Evolutionary conservation across 2,329 filamentous ascomycete genomes (phyloP).

Genomic region (Penicillium hesseltinei): DNA sequence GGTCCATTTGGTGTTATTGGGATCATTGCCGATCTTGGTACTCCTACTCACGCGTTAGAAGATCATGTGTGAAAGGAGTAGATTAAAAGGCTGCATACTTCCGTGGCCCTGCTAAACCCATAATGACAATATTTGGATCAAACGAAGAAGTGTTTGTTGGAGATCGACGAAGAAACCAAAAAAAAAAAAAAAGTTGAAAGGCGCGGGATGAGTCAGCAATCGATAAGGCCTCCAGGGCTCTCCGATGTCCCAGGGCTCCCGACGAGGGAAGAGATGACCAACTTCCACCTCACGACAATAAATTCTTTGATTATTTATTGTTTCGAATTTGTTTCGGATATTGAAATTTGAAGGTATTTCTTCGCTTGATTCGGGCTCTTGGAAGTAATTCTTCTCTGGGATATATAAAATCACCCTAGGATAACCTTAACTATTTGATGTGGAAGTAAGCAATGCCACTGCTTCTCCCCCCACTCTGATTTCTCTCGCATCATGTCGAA

Average conservation of each 20-base stretch:
- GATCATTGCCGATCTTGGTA: conserved; percentile 80
- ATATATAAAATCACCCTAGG: conserved; percentile 4
- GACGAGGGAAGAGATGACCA: background rate
- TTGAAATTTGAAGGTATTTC: background rate
- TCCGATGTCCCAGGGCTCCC: background rate
- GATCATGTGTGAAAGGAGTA: background rate
- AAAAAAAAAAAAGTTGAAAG: conserved; percentile 9
- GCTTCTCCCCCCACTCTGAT: conserved; percentile 3
- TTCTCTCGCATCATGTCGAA: conserved; percentile 46
- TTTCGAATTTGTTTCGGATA: background rate
- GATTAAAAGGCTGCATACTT: conserved; percentile 52
- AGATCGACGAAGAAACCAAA: conserved; percentile 1
- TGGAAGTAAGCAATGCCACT: conserved; percentile 4
- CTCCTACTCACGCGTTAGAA: conserved; percentile 42
- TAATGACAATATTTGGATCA: conserved; percentile 32
- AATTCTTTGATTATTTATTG: background rate
- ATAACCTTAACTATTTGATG: background rate
- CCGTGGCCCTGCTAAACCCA: conserved; percentile 68
- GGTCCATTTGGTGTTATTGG: conserved; percentile 94
- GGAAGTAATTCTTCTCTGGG: background rate
- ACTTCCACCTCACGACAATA: background rate
- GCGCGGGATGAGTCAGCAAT: conserved; percentile 18
- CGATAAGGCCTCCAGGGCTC: conserved; percentile 25
- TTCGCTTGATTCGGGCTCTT: background rate
- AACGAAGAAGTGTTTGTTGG: background rate